These are phyloP conservation scores for Protostelium mycophagum DNA, from an alignment of 78 protist species.

Conservation along the genomic window DNA sequence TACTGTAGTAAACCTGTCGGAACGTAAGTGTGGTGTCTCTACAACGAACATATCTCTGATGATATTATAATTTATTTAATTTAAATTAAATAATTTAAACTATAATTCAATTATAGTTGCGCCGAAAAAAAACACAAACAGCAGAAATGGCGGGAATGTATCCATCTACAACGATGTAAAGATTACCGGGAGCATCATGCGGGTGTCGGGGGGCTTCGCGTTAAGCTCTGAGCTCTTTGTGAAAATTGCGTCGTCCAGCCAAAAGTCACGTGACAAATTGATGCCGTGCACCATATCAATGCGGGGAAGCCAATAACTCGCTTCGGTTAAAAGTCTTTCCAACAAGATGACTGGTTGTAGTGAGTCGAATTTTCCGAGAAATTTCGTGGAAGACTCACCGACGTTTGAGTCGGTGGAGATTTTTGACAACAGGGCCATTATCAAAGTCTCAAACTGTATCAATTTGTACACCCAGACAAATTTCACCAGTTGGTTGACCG, in stretches of 20 bases:
- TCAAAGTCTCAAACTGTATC: neutral
- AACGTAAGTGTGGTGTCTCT: too few relatives aligned
- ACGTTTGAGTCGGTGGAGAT: neutral
- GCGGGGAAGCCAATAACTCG: neutral
- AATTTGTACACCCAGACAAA: neutral
- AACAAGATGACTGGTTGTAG: neutral
- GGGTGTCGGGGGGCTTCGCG: neutral
- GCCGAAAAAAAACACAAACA: too few relatives aligned
- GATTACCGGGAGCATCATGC: neutral
- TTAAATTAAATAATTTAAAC: too few relatives aligned
- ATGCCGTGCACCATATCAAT: neutral
- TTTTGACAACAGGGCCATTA: neutral
- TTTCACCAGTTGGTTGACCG: neutral
- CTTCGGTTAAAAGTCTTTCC: neutral
- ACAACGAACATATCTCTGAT: too few relatives aligned
- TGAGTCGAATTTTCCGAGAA: too few relatives aligned
- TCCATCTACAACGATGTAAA: neutral
- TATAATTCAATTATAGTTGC: too few relatives aligned
- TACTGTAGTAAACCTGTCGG: neutral
- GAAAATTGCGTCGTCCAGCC: neutral
- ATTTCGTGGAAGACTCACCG: neutral
- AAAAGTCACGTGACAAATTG: neutral
- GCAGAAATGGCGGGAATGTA: too few relatives aligned
- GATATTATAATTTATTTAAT: too few relatives aligned
- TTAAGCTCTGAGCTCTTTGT: neutral